Base-by-base conservation (phyloP, 1,139 yeast species). In the Yamadazyma friedrichii region DNA sequence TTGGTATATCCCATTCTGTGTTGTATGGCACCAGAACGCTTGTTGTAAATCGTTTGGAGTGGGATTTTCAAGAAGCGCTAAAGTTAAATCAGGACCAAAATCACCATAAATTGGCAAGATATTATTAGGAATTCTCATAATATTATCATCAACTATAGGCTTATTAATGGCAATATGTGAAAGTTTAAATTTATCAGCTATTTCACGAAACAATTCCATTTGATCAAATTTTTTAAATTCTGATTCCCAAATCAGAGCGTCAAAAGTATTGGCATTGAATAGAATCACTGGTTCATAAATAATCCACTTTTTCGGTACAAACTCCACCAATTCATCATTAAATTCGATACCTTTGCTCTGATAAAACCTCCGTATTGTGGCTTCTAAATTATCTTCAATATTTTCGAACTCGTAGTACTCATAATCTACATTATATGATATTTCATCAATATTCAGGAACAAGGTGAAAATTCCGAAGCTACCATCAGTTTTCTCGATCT, bases 1-100 rank as follows among this genome's bases (percentile, higher is more conserved):
- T 54, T 88, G 96, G 46, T 59, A 67, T 5, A 88, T 79, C 1
- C 89, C 91, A 57, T 88, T 87, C 55, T 88, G 96, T 2, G 69
- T 62, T 1, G 74, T 74, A 10, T 70, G 61, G 51, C 91, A 85
- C 96, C 96, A 88, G 49, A 88, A 78, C 0, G 87, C 84, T 0
- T 53, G 33, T 0, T 59, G 45, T 38, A 82, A 74, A 50, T 81
- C 84, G 0, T 46, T 42, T 2, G 44, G 41, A 0, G 69, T 53
- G 0, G 89, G 88, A 1, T 33, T 9, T 3, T 57, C 59, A 41
- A 65, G 58, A 4, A 54, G 49, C 8, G 50, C 39, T 3, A 44
- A 45, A 0, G 60, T 51, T 1, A 67, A 58, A 0, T 52, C 64
- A 0, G 78, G 73, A 0, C 88, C 88, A 59, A 84, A 84, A 42